phyloP scores from a whole-genome alignment of 176 grass and related monocot genomes.

The Coix lacrymajobi region DNA sequence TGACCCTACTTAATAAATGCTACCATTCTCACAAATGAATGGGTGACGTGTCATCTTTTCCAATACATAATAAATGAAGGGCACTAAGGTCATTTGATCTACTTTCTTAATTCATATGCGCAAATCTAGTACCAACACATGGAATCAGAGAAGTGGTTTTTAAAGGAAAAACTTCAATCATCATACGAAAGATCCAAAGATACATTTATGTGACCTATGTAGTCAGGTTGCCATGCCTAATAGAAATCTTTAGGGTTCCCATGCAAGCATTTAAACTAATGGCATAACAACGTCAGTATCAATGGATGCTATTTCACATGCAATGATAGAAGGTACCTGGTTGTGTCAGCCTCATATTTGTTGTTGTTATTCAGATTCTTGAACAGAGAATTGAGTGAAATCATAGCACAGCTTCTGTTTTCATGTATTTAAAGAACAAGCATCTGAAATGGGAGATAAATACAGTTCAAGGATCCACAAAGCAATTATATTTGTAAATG shows the following conservation, averaged over 20 bases:
- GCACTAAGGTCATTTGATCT: neutral
- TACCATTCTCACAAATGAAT: neutral
- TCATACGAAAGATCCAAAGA: neutral
- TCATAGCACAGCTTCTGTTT: neutral
- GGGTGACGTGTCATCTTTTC: neutral
- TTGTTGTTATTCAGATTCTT: slow-evolving; percentile 1
- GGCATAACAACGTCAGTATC: neutral
- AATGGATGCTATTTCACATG: neutral
- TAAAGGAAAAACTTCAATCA: neutral
- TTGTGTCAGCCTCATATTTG: slow-evolving; percentile 6
- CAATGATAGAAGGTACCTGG: neutral
- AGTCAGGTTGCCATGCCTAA: neutral
- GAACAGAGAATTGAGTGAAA: neutral
- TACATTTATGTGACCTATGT: neutral
- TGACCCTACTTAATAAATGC: neutral
- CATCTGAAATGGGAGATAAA: slow-evolving; percentile 4
- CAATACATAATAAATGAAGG: neutral
- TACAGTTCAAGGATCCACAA: neutral
- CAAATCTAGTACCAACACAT: neutral
- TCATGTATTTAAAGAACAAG: neutral
- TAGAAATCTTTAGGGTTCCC: neutral
- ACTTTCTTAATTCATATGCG: neutral
- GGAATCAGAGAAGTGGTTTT: neutral
- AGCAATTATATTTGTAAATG: neutral
- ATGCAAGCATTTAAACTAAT: slow-evolving; percentile 14